Percentiles rank a stretch among this genome's conserved stretches.
Evolutionary conservation across 1,139 yeast genomes (phyloP).

Genomic region (Hyphopichia fennica): DNA sequence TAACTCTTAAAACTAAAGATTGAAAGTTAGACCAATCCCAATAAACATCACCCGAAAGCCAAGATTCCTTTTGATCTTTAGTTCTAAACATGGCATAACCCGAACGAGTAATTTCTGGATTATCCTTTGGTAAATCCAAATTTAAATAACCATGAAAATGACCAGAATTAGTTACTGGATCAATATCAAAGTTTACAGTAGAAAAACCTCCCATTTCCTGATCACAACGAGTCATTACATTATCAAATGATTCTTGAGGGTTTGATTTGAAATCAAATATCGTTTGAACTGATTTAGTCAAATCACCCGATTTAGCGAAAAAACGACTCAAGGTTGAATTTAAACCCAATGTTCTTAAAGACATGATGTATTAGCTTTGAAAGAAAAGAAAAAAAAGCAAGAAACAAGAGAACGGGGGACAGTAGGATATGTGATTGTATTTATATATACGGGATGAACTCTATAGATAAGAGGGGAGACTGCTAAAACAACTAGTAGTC

Average conservation of each 20-base stretch:
- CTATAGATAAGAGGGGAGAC: no score
- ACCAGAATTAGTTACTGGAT: conserved; percentile 42
- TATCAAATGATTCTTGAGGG: conserved; percentile 40
- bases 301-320: conserved; percentile 33
- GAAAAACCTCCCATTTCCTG: conserved; percentile 78
- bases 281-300: conserved; percentile 33
- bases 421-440: no score
- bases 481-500: no score
- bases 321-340: conserved; percentile 38
- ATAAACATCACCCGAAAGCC: conserved; percentile 45
- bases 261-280: conserved; percentile 57
- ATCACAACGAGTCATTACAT: conserved; percentile 65
- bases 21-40: conserved; percentile 67
- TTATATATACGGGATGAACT: no score
- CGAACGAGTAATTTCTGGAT: conserved; percentile 66
- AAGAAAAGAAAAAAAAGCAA: no score
- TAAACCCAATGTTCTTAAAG: conserved; percentile 45
- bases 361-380: no score
- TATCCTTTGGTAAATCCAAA: conserved; percentile 69
- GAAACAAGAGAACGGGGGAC: no score
- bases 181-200: conserved; percentile 54
- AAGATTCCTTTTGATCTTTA: conserved; percentile 55
- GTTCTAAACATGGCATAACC: conserved; percentile 92
- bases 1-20: conserved; percentile 66
- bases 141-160: conserved; percentile 72